Base-by-base conservation (phyloP, 306 rosid species). In the Neltuma alba region DNA sequence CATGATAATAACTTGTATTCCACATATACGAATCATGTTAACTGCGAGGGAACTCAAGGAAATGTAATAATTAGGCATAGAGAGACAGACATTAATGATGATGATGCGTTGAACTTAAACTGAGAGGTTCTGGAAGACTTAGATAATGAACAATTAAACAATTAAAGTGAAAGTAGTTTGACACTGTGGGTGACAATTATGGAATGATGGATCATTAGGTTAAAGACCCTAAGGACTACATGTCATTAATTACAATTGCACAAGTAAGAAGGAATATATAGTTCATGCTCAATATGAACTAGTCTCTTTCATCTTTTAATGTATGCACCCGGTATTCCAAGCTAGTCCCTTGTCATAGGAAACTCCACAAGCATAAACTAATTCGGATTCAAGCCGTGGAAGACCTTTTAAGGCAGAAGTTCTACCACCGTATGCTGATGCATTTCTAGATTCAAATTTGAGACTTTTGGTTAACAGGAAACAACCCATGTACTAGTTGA, bases 41-140 rank as follows among this genome's bases (percentile, higher is more conserved):
- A 50, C 44, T 66, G 66, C 45, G 58, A 76, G 36, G 47, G 38
- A 77, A 66, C 20, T 30, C 0, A 25, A 73, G 33, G 76, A 70
- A 61, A 85, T 65, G 70, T 54, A 82, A 69, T 82, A 9, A 57
- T 85, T 82, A 71, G 83, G 88, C 66, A 70, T 76, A 47, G 9
- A n/a, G 63, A 58, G 34, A 58, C 36, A 25, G 47, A 64, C 23
- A n/a, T n/a, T n/a, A n/a, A 52, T 7, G 70, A 66, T 70, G 72
- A 85, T 85, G 86, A 85, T 72, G 60, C 82, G 77, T 79, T 85
- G 83, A 82, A 85, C 72, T 82, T 82, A 55, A 75, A 77, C 79
- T 25, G 6, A 38, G 50, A 23, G 72, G n/a, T 86, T 86, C 80
- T 72, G 70, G 80, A 83, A 55, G 55, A 33, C 63, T 61, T 48